phyloP scores from a whole-genome alignment of 257 asterid species.

The Solanum appendiculatum region DNA sequence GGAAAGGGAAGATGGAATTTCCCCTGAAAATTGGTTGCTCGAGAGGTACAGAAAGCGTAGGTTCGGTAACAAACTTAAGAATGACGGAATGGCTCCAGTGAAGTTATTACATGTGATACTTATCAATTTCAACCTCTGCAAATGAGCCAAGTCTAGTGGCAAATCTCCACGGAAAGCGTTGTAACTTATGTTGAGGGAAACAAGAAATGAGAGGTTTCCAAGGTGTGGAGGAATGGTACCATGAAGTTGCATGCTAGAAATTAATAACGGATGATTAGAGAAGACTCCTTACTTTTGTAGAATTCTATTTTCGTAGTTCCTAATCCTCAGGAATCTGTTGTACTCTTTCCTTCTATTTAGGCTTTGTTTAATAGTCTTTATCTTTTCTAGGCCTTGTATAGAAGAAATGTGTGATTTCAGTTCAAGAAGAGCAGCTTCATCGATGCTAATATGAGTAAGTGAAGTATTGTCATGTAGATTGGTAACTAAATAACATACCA shows the following conservation, averaged over 20 bases:
- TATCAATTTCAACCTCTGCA: neutral
- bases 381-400: too few relatives aligned
- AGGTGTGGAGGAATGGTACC: neutral
- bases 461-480: neutral
- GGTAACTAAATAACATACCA: neutral
- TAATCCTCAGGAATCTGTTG: too few relatives aligned
- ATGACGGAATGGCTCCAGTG: neutral
- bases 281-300: too few relatives aligned
- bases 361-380: too few relatives aligned
- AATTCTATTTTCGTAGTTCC: too few relatives aligned
- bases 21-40: neutral
- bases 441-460: neutral
- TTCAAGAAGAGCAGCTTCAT: neutral
- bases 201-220: neutral
- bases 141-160: neutral
- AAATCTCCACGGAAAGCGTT: neutral
- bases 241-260: neutral
- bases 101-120: neutral
- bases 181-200: accelerated
- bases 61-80: neutral
- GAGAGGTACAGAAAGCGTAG: neutral
- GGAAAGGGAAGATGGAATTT: neutral
- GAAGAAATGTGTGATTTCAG: neutral
- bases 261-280: too few relatives aligned
- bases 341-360: too few relatives aligned